A percentile compares a stretch with the other conserved stretches of the same genome.
Evolutionary conservation across 2,329 filamentous ascomycete species (phyloP).

Genomic region (Sordariomycetes sp.): DNA sequence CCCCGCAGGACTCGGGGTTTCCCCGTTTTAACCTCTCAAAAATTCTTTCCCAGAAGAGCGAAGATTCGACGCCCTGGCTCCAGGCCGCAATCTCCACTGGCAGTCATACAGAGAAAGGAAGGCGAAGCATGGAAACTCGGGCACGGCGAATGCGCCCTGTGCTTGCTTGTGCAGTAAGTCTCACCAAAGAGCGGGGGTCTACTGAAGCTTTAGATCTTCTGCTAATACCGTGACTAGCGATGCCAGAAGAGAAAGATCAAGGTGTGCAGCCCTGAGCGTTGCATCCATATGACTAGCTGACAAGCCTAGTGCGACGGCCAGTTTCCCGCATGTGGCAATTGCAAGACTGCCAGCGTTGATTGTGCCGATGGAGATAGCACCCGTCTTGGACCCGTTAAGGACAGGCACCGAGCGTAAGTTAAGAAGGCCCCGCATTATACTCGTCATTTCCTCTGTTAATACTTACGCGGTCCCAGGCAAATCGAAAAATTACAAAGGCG

Average conservation of each 20-base stretch:
- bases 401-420: neutral
- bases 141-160: neutral
- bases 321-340: neutral
- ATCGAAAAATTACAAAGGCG: neutral
- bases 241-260: neutral
- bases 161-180: neutral
- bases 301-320: neutral
- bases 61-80: neutral
- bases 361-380: neutral
- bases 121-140: neutral
- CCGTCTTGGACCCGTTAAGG: neutral
- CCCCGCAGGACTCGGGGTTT: neutral
- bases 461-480: neutral
- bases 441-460: neutral
- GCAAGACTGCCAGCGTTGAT: neutral
- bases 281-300: neutral
- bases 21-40: neutral
- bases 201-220: neutral
- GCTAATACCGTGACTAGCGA: neutral
- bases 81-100: neutral
- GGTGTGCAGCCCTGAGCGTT: neutral
- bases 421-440: neutral
- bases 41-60: neutral
- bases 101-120: neutral
- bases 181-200: neutral